Evolutionary conservation across 2,329 filamentous ascomycete genomes (phyloP), one percentile per base, ranked within the genome.

Genomic region (Fusarium miscanthi): DNA sequence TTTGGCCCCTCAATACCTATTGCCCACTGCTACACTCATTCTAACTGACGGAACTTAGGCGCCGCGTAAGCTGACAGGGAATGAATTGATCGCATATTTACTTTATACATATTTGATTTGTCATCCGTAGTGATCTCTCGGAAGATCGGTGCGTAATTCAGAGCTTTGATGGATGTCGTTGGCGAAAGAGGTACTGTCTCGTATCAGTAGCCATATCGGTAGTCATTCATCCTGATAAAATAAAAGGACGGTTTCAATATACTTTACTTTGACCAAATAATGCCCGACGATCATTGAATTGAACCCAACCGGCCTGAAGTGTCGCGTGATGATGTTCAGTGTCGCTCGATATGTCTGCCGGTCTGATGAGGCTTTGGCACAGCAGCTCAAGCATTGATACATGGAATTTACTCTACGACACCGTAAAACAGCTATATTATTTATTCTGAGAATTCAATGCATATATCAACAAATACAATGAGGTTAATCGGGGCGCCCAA

Each of bases 181-280:
- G 3, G 17, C n/a, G 7, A 3, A n/a, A 11, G 23, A 38, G 19
- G 23, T 40, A 5, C n/a, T 9, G 4, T 17, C n/a, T 53, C 4
- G 3, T 2, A 23, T 25, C 23, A n/a, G 19, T 53, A 10, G 23
- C 14, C 35, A 12, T 13, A 6, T n/a, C 9, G 3, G 23, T 27
- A 27, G 23, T 48, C 30, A 13, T 11, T 27, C 4, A 17, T 25
- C 21, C n/a, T 16, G 10, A n/a, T 35, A 21, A 13, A 23, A 16
- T 13, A 27, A 3, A 5, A 16, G 1, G 6, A 21, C 5, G 2
- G 2, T 8, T 6, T 17, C 7, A 1, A 1, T 5, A 9, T 21
- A 13, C 23, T n/a, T 2, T 0, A 7, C 1, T 16, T 1, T 5
- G 10, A 5, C 3, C 13, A 19, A 12, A 6, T 21, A 8, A 21